phyloP scores from a whole-genome alignment of 495 filamentous ascomycete species.

The Penicillium arizonense region DNA sequence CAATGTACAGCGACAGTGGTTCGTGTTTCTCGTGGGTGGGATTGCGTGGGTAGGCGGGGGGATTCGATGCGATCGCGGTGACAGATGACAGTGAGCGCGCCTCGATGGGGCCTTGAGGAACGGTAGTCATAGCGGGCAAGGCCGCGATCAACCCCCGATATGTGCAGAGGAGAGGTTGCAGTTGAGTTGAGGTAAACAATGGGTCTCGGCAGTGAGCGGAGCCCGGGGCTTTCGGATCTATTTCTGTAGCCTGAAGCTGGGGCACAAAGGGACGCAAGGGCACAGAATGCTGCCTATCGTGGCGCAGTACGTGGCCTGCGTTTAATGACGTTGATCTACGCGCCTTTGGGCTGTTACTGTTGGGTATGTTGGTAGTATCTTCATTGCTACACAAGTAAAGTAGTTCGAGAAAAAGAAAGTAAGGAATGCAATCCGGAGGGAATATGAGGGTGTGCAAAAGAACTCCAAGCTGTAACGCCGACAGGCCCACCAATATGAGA shows the following conservation, averaged over 20 bases:
- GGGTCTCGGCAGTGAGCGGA: constrained; percentile 15
- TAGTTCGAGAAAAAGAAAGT: constrained; percentile 10
- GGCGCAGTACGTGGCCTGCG: constrained; percentile 21
- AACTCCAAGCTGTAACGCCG: constrained; percentile 22
- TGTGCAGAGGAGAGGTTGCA: constrained; percentile 3
- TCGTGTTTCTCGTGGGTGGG: constrained; percentile 62
- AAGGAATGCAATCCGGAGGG: constrained; percentile 11
- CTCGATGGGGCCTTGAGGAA: constrained; percentile 54
- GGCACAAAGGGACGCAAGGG: constrained; percentile 19
- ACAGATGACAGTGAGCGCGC: constrained; percentile 80
- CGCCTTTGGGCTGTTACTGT: not conserved
- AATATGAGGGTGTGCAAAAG: constrained; percentile 15
- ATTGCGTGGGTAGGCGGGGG: constrained; percentile 76
- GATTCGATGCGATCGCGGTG: constrained; percentile 79
- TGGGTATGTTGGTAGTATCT: constrained; percentile 31
- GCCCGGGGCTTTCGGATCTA: not conserved
- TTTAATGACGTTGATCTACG: constrained; percentile 15
- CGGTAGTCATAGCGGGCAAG: constrained; percentile 20
- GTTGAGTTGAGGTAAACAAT: constrained; percentile 10
- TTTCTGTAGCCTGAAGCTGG: constrained; percentile 6
- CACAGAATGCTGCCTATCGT: constrained; percentile 20
- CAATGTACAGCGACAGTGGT: constrained; percentile 82
- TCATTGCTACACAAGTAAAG: constrained; percentile 20
- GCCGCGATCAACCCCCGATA: constrained; percentile 27
- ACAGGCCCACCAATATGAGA: constrained; percentile 4